Evolutionary conservation across 306 rosid genomes (phyloP), one percentile per base, ranked within the genome.

Genomic region (Vigna hirtella): DNA sequence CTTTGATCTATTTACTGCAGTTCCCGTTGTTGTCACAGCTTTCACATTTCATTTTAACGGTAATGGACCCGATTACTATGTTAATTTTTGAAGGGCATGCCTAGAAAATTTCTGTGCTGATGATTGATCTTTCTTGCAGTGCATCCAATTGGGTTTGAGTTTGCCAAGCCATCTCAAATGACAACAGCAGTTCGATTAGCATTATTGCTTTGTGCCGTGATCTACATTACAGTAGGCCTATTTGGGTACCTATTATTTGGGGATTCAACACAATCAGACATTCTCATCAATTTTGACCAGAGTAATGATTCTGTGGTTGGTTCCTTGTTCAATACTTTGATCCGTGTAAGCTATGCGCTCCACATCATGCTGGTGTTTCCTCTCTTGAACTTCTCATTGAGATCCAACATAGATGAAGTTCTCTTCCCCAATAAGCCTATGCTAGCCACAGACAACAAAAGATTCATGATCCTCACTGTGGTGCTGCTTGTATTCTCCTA

Each of bases 31-130:
- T 20, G 98, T 95, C 79, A 91, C 97, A 0, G 96, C 97, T 62
- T 95, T 95, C 89, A 87, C 97, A 45, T 95, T 95, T 79, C 99
- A 95, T 79, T 93, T 88, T 84, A 95, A 93, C 55, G 97, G 99
- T 77, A 82, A 20, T 47, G 14, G 26, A n/a, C 14, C 34, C 58
- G 18, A 26, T 15, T 5, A 26, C 17, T 43, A 73, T 51, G 38
- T 43, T 56, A 14, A 30, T 20, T 9, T 22, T 20, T 47, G 58
- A 9, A 15, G 12, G 4, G 17, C 53, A 34, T 30, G 12, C 14
- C 16, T 34, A 49, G 47, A 18, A 50, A 61, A 15, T 28, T 67
- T 45, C 10, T 56, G 45, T 77, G 72, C 38, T 82, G 81, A 81
- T 72, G 36, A 17, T 72, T 79, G 51, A 7, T 63, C 50, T 38